Percentiles rank a stretch among this genome's conserved stretches.
Evolutionary conservation across 2,329 filamentous ascomycete species (phyloP).

Genomic region (Mycogone perniciosa): DNA sequence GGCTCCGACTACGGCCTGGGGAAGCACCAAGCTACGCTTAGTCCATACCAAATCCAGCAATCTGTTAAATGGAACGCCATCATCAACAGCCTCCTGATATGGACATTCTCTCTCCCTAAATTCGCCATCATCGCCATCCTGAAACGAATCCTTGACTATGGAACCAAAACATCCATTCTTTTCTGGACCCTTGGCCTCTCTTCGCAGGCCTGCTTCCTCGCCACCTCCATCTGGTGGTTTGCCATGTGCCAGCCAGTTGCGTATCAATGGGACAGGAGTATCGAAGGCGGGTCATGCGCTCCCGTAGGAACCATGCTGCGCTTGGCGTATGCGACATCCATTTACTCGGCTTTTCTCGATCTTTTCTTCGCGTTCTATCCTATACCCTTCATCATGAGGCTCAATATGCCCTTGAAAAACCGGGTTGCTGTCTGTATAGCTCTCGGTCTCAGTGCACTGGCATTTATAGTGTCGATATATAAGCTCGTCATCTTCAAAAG

Average conservation of each 20-base stretch:
- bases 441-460: conserved; percentile 19
- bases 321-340: conserved; percentile 22
- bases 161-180: conserved; percentile 18
- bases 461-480: conserved; percentile 21
- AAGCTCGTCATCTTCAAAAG: conserved; percentile 20
- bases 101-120: conserved; percentile 23
- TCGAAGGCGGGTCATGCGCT: conserved; percentile 17
- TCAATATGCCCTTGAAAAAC: conserved; percentile 21
- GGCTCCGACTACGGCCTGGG: conserved; percentile 21
- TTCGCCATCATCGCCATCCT: conserved; percentile 23
- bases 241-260: conserved; percentile 20
- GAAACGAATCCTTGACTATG: conserved; percentile 23
- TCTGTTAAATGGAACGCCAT: conserved; percentile 22
- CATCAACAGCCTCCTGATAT: conserved; percentile 21
- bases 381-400: conserved; percentile 21
- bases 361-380: conserved; percentile 23
- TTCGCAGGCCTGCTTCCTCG: conserved; percentile 20
- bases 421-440: conserved; percentile 20
- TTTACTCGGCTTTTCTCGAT: conserved; percentile 22
- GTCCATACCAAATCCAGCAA: conserved; percentile 7
- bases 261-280: conserved; percentile 19
- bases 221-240: conserved; percentile 22
- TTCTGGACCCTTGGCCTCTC: conserved; percentile 20
- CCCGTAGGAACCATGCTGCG: conserved; percentile 16
- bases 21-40: conserved; percentile 12